Base-by-base conservation (phyloP, 306 rosid species). In the Acmispon strigosus region DNA sequence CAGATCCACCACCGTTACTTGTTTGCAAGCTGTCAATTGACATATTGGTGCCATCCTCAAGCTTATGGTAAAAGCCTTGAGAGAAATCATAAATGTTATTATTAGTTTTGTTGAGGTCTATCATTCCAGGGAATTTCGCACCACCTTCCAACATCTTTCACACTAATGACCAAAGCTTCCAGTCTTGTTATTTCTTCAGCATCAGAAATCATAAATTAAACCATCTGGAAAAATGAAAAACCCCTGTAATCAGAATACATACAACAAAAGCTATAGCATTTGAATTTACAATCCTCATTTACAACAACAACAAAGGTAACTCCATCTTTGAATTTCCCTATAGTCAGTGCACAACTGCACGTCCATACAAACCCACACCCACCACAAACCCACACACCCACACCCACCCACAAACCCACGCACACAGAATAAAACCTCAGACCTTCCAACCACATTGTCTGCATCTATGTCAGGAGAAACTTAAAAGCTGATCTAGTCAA, bases 21-120 rank as follows among this genome's bases (percentile, higher is more conserved):
- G 90, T 86, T 83, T 90, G 96, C 91, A 90, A 72, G 78, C 92
- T 88, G 76, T 90, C 96, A 29, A 88, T 74, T 67, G 95, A 90
- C 95, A 90, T 90, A 82, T 88, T 86, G 73, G 96, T 88, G 18
- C 88, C 95, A 37, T 90, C 92, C 1, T 52, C 92, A 5, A 88
- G 92, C 79, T 90, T 88, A 80, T 71, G 93, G 82, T 88, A 88
- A 76, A 90, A 90, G 11, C 86, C 95, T 80, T 90, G 95, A 2
- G 96, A 88, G 74, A 88, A 75, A 81, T 90, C 89, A 61, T 85
- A 82, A 39, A 78, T 82, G 72, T 75, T 84, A 70, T 81, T 63
- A n/a, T 76, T 85, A 15, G 82, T 84, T 49, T 76, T 80, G 81
- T 84, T 87, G 37, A 87, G 80, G 63, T 83, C 89, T 37, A 86